Evolutionary conservation across 208 protist genomes (phyloP), one percentile per base, ranked within the genome.

Genomic region (Leishmania mexicana): DNA sequence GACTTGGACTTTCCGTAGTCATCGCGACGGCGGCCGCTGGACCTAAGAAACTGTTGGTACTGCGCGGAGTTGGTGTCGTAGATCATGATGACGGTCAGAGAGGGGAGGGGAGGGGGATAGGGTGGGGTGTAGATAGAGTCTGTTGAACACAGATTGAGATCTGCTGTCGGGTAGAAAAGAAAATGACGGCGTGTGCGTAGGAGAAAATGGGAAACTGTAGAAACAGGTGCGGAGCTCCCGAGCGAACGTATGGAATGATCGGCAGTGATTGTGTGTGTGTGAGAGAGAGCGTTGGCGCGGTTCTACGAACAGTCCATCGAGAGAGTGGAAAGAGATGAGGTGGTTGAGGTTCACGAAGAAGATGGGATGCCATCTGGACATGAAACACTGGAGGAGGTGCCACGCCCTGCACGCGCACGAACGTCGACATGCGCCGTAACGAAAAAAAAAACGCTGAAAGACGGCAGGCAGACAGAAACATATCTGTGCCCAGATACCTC

Each of bases 41-140:
- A 98, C 85, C 91, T 90, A 84, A 98, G 94, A 88, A 97, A 98
- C 91, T 98, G 96, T 93, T 98, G 96, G 88, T 95, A 98, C 87
- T 96, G 92, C 11, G 94, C 87, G 74, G 94, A 97, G 86, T 90
- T 96, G 75, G 93, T 92, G 76, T 98, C 96, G 94, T 98, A 98
- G 88, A 98, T 98, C 96, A 98, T 98, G 24, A 51, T 93, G 60
- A 76, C 51, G 19, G 31, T 49, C 11, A 31, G 77, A 35, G 40
- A 10, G 21, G 19, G 57, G 28, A 47, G 31, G 49, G 38, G 53
- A 45, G 54, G 54, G 38, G 40, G 21, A 40, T n/a, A 64, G 73
- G 71, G 6, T 11, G 13, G 47, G 0, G 15, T 31, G 28, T 24
- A 64, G 47, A 58, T 10, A 47, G 7, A 40, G 3, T 31, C 15